These are phyloP conservation scores for Fusarium armeniacum DNA, from an alignment of 2,329 filamentous ascomycete species.

Conservation along the genomic window DNA sequence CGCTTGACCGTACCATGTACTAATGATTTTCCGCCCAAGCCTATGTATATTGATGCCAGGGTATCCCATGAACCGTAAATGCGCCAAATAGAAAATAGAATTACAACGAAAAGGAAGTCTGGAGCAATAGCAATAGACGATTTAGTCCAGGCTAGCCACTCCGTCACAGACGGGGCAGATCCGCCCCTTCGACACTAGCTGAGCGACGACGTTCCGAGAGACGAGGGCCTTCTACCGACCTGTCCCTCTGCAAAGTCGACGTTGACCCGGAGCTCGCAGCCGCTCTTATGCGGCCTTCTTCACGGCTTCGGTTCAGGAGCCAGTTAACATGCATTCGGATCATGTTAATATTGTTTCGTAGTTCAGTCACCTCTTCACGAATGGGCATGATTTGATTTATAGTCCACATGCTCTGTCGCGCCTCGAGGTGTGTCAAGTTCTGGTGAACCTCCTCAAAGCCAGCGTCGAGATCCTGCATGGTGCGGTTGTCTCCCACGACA, in stretches of 20 bases:
- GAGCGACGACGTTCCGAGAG: conserved; percentile 57
- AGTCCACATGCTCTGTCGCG: conserved; percentile 71
- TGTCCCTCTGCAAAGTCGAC: conserved; percentile 52
- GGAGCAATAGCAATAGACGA: not conserved
- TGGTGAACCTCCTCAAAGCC: conserved; percentile 70
- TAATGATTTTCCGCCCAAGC: conserved; percentile 28
- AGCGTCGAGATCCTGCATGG: conserved; percentile 60
- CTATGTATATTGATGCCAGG: conserved; percentile 36
- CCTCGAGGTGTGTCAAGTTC: conserved; percentile 70
- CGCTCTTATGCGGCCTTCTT: conserved; percentile 60
- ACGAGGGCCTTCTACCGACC: conserved; percentile 47
- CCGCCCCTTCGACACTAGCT: conserved; percentile 54
- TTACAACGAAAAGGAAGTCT: not conserved
- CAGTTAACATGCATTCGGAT: conserved; percentile 72
- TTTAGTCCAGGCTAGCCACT: not conserved
- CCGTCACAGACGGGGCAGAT: conserved; percentile 56
- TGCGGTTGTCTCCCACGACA: conserved; percentile 64
- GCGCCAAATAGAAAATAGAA: conserved; percentile 31
- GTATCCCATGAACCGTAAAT: conserved; percentile 42
- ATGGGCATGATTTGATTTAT: conserved; percentile 73
- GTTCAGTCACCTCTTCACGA: conserved; percentile 73
- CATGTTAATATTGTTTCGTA: conserved; percentile 69
- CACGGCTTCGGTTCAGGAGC: conserved; percentile 67
- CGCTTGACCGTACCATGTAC: conserved; percentile 15
- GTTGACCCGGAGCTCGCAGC: conserved; percentile 55